phyloP scores from a whole-genome alignment of 2,329 filamentous ascomycete species.

The Verticillium dahliae region DNA sequence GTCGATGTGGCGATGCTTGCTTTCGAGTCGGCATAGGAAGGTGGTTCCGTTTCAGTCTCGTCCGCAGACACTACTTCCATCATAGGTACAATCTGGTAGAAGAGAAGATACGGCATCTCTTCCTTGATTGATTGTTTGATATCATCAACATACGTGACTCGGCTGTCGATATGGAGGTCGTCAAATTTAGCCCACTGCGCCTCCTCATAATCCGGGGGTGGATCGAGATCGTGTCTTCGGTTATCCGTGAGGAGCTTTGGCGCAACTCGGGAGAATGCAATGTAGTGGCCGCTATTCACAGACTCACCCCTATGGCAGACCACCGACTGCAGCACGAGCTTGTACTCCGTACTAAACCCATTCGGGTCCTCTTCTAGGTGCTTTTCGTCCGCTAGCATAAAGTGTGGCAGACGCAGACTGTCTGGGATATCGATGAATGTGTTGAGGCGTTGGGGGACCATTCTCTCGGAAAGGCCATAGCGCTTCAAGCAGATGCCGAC shows the following conservation, averaged over 20 bases:
- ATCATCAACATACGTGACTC: conserved; percentile 73
- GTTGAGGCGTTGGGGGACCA: conserved; percentile 63
- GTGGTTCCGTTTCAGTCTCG: conserved; percentile 42
- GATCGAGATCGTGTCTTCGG: conserved; percentile 45
- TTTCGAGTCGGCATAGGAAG: conserved; percentile 51
- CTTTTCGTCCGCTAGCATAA: conserved; percentile 71
- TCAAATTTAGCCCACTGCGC: conserved; percentile 89
- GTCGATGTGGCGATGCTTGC: conserved; percentile 27
- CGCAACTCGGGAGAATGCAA: conserved; percentile 76
- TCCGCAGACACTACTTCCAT: conserved; percentile 57
- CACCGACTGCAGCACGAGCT: conserved; percentile 82
- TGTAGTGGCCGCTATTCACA: conserved; percentile 84
- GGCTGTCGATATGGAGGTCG: conserved; percentile 62
- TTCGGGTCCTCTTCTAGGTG: conserved; percentile 49
- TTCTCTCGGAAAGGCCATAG: conserved; percentile 68
- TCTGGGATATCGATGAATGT: conserved; percentile 88
- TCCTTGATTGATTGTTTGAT: conserved; percentile 67
- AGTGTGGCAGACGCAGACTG: conserved; percentile 76
- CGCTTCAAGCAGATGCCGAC: conserved; percentile 90
- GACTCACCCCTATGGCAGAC: conserved; percentile 88
- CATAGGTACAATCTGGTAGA: conserved; percentile 90
- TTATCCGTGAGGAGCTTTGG: conserved; percentile 55
- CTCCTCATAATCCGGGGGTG: conserved; percentile 60
- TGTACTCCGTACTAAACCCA: conserved; percentile 81
- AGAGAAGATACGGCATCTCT: conserved; percentile 92